phyloP scores from a whole-genome alignment of 2,329 filamentous ascomycete genomes.

The Zymoseptoria pseudotritici region DNA sequence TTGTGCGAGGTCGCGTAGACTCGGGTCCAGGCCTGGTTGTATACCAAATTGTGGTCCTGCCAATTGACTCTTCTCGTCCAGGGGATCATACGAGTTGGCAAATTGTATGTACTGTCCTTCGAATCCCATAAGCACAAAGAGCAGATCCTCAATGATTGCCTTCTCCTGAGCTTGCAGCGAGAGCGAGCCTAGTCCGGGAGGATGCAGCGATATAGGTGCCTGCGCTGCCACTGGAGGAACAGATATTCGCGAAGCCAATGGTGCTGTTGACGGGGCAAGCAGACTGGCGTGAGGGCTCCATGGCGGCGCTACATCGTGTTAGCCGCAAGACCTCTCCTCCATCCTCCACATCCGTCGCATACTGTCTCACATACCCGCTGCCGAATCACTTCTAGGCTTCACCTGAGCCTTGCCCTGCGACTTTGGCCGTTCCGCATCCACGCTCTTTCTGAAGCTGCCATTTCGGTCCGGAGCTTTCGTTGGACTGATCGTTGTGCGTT shows the following conservation, averaged over 20 bases:
- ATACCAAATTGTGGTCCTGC: conserved; percentile 76
- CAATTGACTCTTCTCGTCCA: conserved; percentile 77
- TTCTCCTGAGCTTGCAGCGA: conserved; percentile 77
- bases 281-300: conserved; percentile 80
- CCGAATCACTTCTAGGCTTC: conserved; percentile 6
- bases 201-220: conserved; percentile 62
- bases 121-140: conserved; percentile 96
- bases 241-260: conserved; percentile 62
- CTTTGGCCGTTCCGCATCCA: conserved; percentile 11
- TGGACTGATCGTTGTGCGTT: conserved; percentile 12
- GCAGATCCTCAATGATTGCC: conserved; percentile 77
- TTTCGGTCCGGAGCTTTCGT: conserved; percentile 11
- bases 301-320: conserved; percentile 27
- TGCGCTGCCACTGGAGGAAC: conserved; percentile 55
- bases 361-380: conserved; percentile 12
- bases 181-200: conserved; percentile 60
- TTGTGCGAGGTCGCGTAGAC: conserved; percentile 74
- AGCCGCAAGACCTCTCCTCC: background rate
- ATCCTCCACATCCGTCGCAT: background rate
- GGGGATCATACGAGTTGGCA: conserved; percentile 70
- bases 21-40: conserved; percentile 78
- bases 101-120: conserved; percentile 97
- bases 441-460: conserved; percentile 11
- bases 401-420: conserved; percentile 9
- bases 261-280: conserved; percentile 59